Evolutionary conservation across 331 rosid genomes (phyloP).

Genomic region (Pyracantha coccinea): DNA sequence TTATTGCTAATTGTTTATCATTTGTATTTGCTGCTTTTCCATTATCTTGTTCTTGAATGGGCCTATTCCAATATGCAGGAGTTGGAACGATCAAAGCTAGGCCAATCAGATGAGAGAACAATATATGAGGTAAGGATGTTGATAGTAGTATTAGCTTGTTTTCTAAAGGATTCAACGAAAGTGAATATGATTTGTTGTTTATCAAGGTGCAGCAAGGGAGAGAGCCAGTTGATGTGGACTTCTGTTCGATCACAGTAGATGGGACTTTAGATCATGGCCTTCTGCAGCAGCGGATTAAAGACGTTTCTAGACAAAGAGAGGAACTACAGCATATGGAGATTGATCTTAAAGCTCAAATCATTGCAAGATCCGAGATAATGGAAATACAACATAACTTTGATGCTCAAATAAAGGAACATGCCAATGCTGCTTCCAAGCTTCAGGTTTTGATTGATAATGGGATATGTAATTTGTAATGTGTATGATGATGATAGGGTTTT

Average conservation of each 20-base stretch:
- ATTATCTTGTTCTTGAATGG: conserved; percentile 12
- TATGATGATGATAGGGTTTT: not conserved
- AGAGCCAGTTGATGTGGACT: conserved; percentile 83
- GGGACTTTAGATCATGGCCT: conserved; percentile 57
- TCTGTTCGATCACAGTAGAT: conserved; percentile 73
- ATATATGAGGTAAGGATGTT: conserved; percentile 80
- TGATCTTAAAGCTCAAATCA: conserved; percentile 71
- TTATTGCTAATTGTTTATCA: not conserved
- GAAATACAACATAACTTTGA: conserved; percentile 61
- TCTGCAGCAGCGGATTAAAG: conserved; percentile 60
- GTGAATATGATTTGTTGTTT: conserved; percentile 39
- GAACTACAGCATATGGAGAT: conserved; percentile 69
- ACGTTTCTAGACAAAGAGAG: conserved; percentile 66
- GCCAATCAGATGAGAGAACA: conserved; percentile 86
- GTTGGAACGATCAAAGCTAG: conserved; percentile 47
- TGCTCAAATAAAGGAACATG: conserved; percentile 76
- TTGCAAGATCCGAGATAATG: conserved; percentile 78
- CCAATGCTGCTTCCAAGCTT: conserved; percentile 51
- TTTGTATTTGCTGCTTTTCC: not conserved
- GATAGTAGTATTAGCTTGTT: conserved; percentile 13
- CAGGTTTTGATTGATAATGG: conserved; percentile 38
- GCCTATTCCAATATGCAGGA: conserved; percentile 39
- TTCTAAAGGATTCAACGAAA: conserved; percentile 24
- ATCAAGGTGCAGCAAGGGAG: conserved; percentile 98
- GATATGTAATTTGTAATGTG: not conserved